Evolutionary conservation across 1,284 basidiomycete species (phyloP).

Genomic region (Cutaneotrichosporon daszewskae): DNA sequence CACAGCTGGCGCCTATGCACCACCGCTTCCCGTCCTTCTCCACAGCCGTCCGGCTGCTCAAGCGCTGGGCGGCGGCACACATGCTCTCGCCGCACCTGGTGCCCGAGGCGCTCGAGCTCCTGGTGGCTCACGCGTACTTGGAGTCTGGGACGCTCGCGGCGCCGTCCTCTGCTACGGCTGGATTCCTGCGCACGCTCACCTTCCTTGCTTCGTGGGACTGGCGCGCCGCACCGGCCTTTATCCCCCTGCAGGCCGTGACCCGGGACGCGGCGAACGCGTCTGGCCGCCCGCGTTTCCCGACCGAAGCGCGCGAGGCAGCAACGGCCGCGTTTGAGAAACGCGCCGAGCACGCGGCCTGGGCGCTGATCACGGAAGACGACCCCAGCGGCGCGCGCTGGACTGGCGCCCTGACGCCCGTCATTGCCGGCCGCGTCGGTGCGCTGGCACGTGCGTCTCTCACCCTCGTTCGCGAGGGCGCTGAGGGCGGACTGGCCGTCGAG

Average conservation of each 20-base stretch:
- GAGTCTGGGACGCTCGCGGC: constrained; percentile 40
- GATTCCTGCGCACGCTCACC: constrained; percentile 70
- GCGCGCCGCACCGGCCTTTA: constrained; percentile 51
- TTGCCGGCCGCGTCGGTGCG: constrained; percentile 63
- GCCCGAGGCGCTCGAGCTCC: constrained; percentile 66
- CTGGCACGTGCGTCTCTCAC: constrained; percentile 67
- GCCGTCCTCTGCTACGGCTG: constrained; percentile 54
- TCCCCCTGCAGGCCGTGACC: constrained; percentile 44
- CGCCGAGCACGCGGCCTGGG: constrained; percentile 61
- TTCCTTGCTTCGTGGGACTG: constrained; percentile 82
- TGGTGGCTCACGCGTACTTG: constrained; percentile 62
- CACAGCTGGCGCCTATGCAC: constrained; percentile 69
- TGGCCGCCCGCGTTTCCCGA: constrained; percentile 42
- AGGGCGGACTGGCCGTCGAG: constrained; percentile 49
- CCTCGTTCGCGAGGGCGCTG: constrained; percentile 27
- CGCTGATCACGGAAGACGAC: constrained; percentile 75
- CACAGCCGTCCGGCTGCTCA: constrained; percentile 77
- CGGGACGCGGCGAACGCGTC: constrained; percentile 28
- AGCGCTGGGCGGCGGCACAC: constrained; percentile 88
- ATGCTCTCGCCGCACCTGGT: constrained; percentile 78
- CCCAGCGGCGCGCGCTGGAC: constrained; percentile 71
- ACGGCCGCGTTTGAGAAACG: constrained; percentile 51
- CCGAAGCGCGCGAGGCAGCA: constrained; percentile 55
- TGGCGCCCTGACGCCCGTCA: constrained; percentile 55
- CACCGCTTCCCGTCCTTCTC: constrained; percentile 76